Evolutionary conservation across 495 filamentous ascomycete genomes (phyloP).

Genomic region (Aspergillus nidulans): DNA sequence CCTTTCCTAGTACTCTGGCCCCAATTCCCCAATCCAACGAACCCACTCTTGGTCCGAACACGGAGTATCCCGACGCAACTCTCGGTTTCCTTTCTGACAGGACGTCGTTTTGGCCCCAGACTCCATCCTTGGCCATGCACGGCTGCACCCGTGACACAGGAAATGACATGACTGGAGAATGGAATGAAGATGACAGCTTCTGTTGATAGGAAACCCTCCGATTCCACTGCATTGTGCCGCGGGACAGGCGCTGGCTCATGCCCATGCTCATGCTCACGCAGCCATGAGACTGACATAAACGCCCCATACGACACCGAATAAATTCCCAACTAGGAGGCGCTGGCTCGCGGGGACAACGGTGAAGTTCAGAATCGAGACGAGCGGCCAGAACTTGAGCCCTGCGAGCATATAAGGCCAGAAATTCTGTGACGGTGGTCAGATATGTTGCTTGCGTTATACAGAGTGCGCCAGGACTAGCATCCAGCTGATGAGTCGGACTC

Average conservation of each 20-base stretch:
- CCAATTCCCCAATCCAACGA: background rate
- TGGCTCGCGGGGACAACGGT: conserved; percentile 66
- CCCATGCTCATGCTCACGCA: conserved; percentile 9
- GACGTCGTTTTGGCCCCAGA: background rate
- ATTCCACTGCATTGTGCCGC: background rate
- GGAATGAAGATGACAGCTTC: background rate
- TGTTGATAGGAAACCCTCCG: background rate
- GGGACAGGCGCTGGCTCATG: background rate
- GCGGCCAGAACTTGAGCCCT: conserved; percentile 77
- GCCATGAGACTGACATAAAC: conserved; percentile 70
- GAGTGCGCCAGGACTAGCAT: background rate
- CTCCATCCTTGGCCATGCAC: background rate
- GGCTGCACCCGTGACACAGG: background rate
- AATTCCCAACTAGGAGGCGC: conserved; percentile 62
- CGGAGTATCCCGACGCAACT: background rate
- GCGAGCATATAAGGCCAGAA: conserved; percentile 65
- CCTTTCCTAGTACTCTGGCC: background rate
- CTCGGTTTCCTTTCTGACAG: too few species aligned
- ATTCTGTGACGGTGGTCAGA: conserved; percentile 33
- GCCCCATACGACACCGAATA: conserved; percentile 76
- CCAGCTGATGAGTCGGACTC: background rate
- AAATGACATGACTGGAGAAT: background rate
- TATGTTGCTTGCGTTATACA: background rate
- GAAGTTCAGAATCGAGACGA: conserved; percentile 70
- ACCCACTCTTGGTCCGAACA: background rate